These are phyloP conservation scores for Amanita thiersii DNA, from an alignment of 768 basidiomycete species.

Conservation along the genomic window DNA sequence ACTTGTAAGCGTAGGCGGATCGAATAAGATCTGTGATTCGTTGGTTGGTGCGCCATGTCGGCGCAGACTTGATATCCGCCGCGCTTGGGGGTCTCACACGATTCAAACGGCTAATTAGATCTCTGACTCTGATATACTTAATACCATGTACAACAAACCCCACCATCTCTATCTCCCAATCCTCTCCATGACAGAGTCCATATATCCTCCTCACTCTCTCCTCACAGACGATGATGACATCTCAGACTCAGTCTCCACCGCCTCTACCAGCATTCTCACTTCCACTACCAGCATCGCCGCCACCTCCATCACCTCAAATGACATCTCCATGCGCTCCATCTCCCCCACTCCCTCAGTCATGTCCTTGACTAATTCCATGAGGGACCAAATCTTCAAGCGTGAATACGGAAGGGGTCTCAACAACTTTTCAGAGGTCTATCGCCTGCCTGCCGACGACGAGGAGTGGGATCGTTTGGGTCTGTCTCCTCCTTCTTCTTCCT, in stretches of 20 bases:
- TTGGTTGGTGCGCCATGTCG: no score
- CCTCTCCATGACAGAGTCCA: not conserved
- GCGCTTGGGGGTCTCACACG: not conserved
- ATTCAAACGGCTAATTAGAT: not conserved
- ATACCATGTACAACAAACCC: not conserved
- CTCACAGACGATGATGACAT: slow-evolving; percentile 13
- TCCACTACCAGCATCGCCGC: slow-evolving; percentile 26
- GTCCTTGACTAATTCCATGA: slow-evolving; percentile 59
- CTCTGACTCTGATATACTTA: not conserved
- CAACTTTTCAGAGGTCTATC: slow-evolving; percentile 74
- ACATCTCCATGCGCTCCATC: slow-evolving; percentile 50
- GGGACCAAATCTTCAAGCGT: slow-evolving; percentile 47
- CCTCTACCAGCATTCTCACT: slow-evolving; percentile 31
- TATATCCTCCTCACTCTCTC: not conserved
- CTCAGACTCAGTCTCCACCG: slow-evolving; percentile 41
- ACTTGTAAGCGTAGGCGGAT: no score
- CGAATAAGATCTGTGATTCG: no score
- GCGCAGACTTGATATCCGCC: no score
- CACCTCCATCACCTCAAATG: slow-evolving; percentile 50
- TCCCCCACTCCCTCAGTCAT: slow-evolving; percentile 66
- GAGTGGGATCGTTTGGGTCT: slow-evolving; percentile 63
- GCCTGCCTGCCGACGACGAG: slow-evolving; percentile 71
- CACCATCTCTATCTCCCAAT: not conserved
- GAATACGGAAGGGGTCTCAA: slow-evolving; percentile 68
- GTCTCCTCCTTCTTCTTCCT: slow-evolving; percentile 14